phyloP scores from a whole-genome alignment of 768 basidiomycete species.

The Erythrobasidium yunnanense region DNA sequence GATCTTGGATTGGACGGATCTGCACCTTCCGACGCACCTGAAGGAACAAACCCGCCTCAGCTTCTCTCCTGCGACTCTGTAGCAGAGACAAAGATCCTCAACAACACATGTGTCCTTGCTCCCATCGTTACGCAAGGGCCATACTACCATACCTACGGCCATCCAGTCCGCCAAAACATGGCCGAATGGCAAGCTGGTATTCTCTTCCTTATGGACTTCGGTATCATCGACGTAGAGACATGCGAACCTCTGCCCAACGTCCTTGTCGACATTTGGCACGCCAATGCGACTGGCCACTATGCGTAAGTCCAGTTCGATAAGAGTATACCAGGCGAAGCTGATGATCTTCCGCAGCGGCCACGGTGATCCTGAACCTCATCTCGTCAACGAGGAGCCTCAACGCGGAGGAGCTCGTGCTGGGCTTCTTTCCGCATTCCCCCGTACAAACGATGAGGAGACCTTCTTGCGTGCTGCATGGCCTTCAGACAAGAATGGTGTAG shows the following conservation, averaged over 20 bases:
- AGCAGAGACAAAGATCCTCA: conserved; percentile 36
- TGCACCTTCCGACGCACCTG: conserved; percentile 4
- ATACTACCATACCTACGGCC: conserved; percentile 31
- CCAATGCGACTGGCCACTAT: conserved; percentile 39
- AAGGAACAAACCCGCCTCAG: conserved; percentile 22
- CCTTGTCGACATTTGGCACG: conserved; percentile 40
- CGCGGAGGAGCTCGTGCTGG: conserved; percentile 37
- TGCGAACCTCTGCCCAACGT: conserved; percentile 39
- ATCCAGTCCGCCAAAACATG: conserved; percentile 41
- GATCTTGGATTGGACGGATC: conserved; percentile 29
- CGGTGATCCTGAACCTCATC: conserved; percentile 36
- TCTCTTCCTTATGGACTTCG: conserved; percentile 41
- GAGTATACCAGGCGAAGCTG: background rate
- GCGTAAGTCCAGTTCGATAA: conserved; percentile 8
- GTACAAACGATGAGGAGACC: conserved; percentile 39
- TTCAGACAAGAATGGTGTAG: conserved; percentile 40
- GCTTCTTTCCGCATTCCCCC: conserved; percentile 39
- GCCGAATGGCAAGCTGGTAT: conserved; percentile 41
- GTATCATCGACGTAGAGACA: conserved; percentile 41
- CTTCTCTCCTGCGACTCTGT: conserved; percentile 35
- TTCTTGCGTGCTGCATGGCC: conserved; percentile 40
- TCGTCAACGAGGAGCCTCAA: conserved; percentile 38
- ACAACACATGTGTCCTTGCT: conserved; percentile 39
- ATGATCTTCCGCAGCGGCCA: conserved; percentile 32
- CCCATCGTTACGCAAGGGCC: conserved; percentile 28